These are phyloP conservation scores for Erysimum cheiranthoides DNA, from an alignment of 345 rosid genomes.

Conservation along the genomic window DNA sequence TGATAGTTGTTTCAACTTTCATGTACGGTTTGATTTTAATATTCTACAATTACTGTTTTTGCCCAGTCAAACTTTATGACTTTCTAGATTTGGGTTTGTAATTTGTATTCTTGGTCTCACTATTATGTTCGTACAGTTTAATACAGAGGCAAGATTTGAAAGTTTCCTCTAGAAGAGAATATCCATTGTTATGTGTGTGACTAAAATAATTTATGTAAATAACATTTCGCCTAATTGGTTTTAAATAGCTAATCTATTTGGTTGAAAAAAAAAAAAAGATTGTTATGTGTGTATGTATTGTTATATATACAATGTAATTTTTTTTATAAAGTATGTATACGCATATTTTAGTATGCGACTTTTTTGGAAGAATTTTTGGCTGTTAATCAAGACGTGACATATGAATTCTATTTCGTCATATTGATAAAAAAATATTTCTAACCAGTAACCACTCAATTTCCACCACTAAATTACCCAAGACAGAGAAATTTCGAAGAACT, in stretches of 20 bases:
- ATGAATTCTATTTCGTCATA: neutral
- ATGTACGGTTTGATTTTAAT: neutral
- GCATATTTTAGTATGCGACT: neutral
- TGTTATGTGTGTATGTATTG: no score
- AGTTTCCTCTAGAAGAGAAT: neutral
- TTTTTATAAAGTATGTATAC: no score
- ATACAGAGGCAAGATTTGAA: neutral
- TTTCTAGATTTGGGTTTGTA: neutral
- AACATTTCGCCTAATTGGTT: no score
- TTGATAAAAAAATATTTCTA: no score
- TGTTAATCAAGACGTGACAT: neutral
- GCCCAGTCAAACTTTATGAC: neutral
- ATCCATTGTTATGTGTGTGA: neutral
- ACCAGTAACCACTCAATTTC: no score
- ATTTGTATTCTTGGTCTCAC: neutral
- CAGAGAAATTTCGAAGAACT: no score
- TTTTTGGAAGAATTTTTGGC: no score
- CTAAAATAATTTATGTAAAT: no score
- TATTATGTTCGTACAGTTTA: neutral
- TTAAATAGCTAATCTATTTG: no score
- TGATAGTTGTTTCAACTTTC: neutral
- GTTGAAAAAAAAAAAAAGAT: no score
- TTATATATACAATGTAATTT: no score
- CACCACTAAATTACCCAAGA: no score
- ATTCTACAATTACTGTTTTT: neutral